Evolutionary conservation across 805 yeast genomes (phyloP), one percentile per base, ranked within the genome.

Genomic region (Huiozyma sinensis): DNA sequence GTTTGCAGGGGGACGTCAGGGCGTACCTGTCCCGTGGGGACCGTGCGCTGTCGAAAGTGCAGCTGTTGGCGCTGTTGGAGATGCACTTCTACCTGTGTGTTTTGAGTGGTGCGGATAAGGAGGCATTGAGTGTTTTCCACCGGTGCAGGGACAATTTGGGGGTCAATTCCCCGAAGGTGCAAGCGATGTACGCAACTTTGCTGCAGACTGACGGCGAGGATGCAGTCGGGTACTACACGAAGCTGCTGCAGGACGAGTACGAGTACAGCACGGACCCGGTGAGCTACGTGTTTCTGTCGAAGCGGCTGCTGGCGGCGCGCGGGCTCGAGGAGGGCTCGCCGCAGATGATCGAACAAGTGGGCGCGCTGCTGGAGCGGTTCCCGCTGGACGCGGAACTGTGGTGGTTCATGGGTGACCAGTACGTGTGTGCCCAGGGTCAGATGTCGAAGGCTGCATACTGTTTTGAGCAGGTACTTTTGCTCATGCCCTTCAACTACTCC

Each of bases 311-410:
- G 5, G 51, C 62, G 31, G 47, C 54, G 44, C 28, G 36, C 28
- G 33, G 37, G 34, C 12, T 28, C 24, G 31, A 35, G 2, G 46
- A 49, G 13, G 46, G 46, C 12, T 40, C 47, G 9, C 42, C 47
- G 29, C 17, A 12, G 5, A 13, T 57, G 6, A 17, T 47, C 6
- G 47, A 50, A 7, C 49, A 51, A 33, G 40, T 58, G 29, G 38
- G 53, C 24, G 44, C 49, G 8, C 39, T 63, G 17, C 44, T 54
- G 17, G 66, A 63, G 28, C 54, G 58, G 44, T 60, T 61, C 52
- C 95, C 97, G 1, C 60, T 80, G 17, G 97, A 92, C 60, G 67
- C 75, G 2, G 79, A 82, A 49, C 67, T 83, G 2, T 87, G 95
- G 95, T 70, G 78, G 40, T 95, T 85, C 61, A 67, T 88, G 44